Percentiles rank a stretch among this genome's conserved stretches.
Evolutionary conservation across 768 basidiomycete genomes (phyloP).

Genomic region (Dentipellis fragilis): DNA sequence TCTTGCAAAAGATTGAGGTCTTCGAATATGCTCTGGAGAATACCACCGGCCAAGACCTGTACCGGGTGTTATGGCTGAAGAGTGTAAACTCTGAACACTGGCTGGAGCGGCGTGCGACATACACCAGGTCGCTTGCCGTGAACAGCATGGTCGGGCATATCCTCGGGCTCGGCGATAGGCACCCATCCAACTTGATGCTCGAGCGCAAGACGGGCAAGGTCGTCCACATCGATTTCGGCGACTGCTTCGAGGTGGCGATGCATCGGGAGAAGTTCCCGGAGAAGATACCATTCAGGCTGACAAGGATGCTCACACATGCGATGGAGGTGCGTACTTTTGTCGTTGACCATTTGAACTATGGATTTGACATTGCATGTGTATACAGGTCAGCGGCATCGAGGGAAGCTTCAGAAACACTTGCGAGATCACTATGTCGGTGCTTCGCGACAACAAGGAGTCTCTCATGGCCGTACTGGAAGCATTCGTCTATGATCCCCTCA

Average conservation of each 20-base stretch:
- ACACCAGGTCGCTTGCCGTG: conserved; percentile 90
- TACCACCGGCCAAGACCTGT: conserved; percentile 96
- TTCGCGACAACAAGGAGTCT: conserved; percentile 97
- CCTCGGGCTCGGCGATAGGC: conserved; percentile 92
- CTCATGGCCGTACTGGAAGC: conserved; percentile 98
- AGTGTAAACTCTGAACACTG: conserved; percentile 93
- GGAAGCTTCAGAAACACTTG: conserved; percentile 94
- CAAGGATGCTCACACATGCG: conserved; percentile 95
- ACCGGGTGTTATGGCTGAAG: conserved; percentile 94
- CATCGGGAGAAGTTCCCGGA: conserved; percentile 98
- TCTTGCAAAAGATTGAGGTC: conserved; percentile 97
- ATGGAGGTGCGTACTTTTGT: conserved; percentile 70
- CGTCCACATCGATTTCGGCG: conserved; percentile 95
- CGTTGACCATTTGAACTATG: neutral
- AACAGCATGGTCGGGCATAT: conserved; percentile 99
- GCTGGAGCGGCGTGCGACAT: conserved; percentile 92
- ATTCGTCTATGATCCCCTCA: conserved; percentile 96
- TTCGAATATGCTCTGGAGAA: conserved; percentile 98
- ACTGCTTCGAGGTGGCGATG: conserved; percentile 98
- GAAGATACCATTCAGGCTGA: conserved; percentile 95
- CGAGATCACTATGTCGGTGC: conserved; percentile 95
- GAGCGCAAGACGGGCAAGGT: conserved; percentile 89
- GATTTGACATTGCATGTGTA: conserved; percentile 1
- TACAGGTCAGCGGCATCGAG: conserved; percentile 91
- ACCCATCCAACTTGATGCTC: conserved; percentile 90